Percentiles rank a stretch among this genome's conserved stretches.
Evolutionary conservation across 2,329 filamentous ascomycete species (phyloP).

Genomic region (Setomelanomma holmii): DNA sequence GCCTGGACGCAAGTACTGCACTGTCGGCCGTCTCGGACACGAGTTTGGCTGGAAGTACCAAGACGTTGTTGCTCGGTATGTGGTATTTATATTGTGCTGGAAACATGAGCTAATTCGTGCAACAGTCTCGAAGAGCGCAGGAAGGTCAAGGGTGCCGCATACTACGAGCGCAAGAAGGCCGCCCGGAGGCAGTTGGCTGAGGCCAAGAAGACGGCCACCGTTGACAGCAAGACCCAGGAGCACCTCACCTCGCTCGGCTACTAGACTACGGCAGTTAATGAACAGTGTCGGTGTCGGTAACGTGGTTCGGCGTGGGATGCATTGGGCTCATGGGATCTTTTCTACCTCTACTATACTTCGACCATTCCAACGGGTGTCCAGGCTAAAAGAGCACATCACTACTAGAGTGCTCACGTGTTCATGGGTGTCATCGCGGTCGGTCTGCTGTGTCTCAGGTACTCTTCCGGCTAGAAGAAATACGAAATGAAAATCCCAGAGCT

Average conservation of each 20-base stretch:
- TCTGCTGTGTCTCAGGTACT: slow-evolving; percentile 46
- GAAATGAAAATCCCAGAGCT: slow-evolving; percentile 49
- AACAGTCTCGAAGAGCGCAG: slow-evolving; percentile 95
- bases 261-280: slow-evolving; percentile 63
- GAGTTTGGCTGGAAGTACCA: slow-evolving; percentile 99
- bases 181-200: slow-evolving; percentile 88
- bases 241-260: slow-evolving; percentile 91
- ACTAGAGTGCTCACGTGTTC: slow-evolving; percentile 47
- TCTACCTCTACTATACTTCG: slow-evolving; percentile 47
- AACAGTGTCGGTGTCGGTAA: slow-evolving; percentile 38
- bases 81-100: slow-evolving; percentile 36
- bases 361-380: slow-evolving; percentile 46
- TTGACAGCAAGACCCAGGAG: slow-evolving; percentile 85
- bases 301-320: slow-evolving; percentile 46
- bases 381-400: slow-evolving; percentile 49
- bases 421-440: slow-evolving; percentile 50
- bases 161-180: slow-evolving; percentile 99
- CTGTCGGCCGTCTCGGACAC: slow-evolving; percentile 94
- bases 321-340: slow-evolving; percentile 49
- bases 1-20: slow-evolving; percentile 99
- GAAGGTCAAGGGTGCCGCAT: slow-evolving; percentile 98
- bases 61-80: slow-evolving; percentile 96
- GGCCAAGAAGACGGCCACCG: slow-evolving; percentile 89
- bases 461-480: slow-evolving; percentile 49
- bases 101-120: slow-evolving; percentile 25